Base-by-base conservation (phyloP, 176 grass and related monocot genomes). In the Zea luxurians region DNA sequence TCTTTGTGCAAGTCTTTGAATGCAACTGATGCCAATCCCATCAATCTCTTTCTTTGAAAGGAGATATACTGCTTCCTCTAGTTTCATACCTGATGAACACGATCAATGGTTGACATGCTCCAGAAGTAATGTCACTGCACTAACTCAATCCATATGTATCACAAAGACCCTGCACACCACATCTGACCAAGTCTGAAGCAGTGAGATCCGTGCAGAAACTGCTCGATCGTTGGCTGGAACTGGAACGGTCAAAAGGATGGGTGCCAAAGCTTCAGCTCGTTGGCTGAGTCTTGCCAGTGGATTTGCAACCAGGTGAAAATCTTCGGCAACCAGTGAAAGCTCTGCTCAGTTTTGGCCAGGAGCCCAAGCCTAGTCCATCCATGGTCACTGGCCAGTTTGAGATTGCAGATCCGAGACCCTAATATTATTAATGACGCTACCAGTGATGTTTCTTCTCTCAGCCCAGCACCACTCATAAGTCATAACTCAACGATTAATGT, bases 31-130 rank as follows among this genome's bases (percentile, higher is more conserved):
- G 41, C 41, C 41, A 42, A 42, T 42, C 41, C 41, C 41, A 42
- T 42, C 41, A 42, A 42, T 42, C 41, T 42, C 41, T 42, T 6
- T 42, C 41, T 4, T 6, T 42, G 41, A 42, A 42, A 42, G 41
- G 41, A 42, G 41, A 42, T 4, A 42, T 42, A 48, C 46, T 17
- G 45, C 69, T 83, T 88, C 86, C 83, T 27, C 27, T 27, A 75
- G 53, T 70, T 83, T 88, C 86, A 83, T 47, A 83, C 80, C 52
- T 46, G 50, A 21, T 13, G 68, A 88, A 74, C 75, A 78, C 61
- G 74, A 72, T 44, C 50, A 42, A 78, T n/a, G 7, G 79, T 2
- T 38, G 37, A 34, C 63, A 38, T 21, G 10, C 74, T 12, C 36
- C 11, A 48, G 17, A n/a, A n/a, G n/a, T n/a, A n/a, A n/a, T n/a